Evolutionary conservation across 257 asterid genomes (phyloP), one percentile per base, ranked within the genome.

Genomic region (Linaria vulgaris): DNA sequence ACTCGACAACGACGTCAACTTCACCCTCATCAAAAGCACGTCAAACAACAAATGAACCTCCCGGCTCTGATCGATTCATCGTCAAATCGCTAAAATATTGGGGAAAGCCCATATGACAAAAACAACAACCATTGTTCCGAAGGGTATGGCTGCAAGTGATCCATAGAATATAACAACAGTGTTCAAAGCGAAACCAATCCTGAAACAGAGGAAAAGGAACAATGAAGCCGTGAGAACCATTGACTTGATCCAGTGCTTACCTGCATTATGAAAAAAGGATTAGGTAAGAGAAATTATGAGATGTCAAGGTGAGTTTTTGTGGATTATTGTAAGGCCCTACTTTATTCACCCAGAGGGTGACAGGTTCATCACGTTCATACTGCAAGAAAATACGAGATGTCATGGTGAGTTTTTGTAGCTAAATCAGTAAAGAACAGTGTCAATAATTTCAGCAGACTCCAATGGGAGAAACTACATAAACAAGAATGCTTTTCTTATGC

Each of bases 91-190:
- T n/a, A n/a, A n/a, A n/a, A n/a, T n/a, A n/a, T n/a, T n/a, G n/a
- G n/a, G n/a, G n/a, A 81, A 84, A 34, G 76, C 83, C 90, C 90
- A 83, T 48, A 83, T 83, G 69, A 80, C 79, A 38, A 83, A 78
- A 69, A 83, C 84, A 22, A 83, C 80, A 37, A 83, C 85, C 79
- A 83, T 80, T 25, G 85, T 83, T 55, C 91, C 91, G 34, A 84
- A 84, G 39, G 91, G 91, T 65, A 84, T 81, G 66, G 88, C 91
- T 11, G 91, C 91, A 56, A 84, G 74, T 39, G 91, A 84, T 68
- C 91, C 85, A 61, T 84, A 81, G 55, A 75, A 84, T 73, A 84
- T 81, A 16, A 88, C 91, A 54, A 84, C 66, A 41, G 88, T 84
- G 82, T 84, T 84, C 70, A 84, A 78, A n/a, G 70, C 43, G 22